A percentile compares a stretch with the other conserved stretches of the same genome.
phyloP scores from a whole-genome alignment of 78 protist species.

The Cavenderia fasciculata region DNA sequence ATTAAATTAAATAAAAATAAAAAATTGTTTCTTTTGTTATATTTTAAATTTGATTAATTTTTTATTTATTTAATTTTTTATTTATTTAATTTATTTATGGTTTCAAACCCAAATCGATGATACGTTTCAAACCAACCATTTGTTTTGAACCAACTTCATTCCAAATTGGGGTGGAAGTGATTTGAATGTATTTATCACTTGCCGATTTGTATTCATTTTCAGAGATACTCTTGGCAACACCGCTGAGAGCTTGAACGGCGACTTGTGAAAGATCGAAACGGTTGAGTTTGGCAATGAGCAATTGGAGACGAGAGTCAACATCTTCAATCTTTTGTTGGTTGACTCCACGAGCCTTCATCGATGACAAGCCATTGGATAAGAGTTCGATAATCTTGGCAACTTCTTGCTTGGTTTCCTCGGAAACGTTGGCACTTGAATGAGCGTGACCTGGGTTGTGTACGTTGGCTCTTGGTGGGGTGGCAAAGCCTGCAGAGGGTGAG shows the following conservation, averaged over 20 bases:
- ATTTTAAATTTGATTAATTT: too few species aligned
- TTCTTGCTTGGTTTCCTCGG: background rate
- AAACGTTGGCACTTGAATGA: background rate
- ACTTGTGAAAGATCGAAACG: conserved; percentile 42
- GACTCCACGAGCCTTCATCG: background rate
- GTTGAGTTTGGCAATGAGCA: conserved; percentile 24
- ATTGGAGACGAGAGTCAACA: conserved; percentile 33
- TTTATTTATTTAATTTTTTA: background rate
- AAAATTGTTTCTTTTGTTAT: too few species aligned
- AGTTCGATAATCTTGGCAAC: background rate
- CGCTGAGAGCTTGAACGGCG: conserved; percentile 40
- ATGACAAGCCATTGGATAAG: background rate
- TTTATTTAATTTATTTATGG: conserved; percentile 21
- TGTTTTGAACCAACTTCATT: conserved; percentile 56
- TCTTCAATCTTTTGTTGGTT: conserved; percentile 49
- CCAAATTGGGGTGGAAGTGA: conserved; percentile 56
- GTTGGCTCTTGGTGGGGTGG: conserved; percentile 57
- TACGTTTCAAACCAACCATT: conserved; percentile 77
- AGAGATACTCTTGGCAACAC: conserved; percentile 1
- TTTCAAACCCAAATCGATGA: conserved; percentile 64
- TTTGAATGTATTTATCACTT: conserved; percentile 23
- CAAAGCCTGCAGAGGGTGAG: background rate
- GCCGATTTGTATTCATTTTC: conserved; percentile 54
- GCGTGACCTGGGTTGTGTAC: conserved; percentile 41
- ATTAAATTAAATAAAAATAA: too few species aligned